Evolutionary conservation across 805 yeast species (phyloP).

Genomic region (Cyberlindnera maclurae): DNA sequence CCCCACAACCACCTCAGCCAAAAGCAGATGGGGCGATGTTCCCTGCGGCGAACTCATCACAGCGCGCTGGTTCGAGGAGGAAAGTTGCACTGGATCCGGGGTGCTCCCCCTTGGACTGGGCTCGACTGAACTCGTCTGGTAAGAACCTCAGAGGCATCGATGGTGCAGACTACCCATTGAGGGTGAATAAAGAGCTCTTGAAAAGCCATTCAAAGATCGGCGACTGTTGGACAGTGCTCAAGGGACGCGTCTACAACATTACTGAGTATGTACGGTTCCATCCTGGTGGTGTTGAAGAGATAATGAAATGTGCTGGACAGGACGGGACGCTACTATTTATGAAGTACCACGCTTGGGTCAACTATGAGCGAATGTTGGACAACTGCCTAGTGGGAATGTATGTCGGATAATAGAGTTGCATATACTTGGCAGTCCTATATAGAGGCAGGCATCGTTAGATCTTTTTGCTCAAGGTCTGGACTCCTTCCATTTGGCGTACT

Average conservation of each 20-base stretch:
- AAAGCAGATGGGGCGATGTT: slow-evolving; percentile 2
- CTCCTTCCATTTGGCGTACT: slow-evolving; percentile 33
- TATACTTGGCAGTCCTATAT: too few relatives aligned
- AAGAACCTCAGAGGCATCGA: slow-evolving; percentile 47
- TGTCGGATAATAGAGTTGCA: slow-evolving; percentile 6
- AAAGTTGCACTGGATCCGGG: slow-evolving; percentile 72
- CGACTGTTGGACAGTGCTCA: slow-evolving; percentile 83
- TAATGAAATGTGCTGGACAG: slow-evolving; percentile 72
- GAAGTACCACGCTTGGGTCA: slow-evolving; percentile 76
- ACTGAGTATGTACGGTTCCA: slow-evolving; percentile 79
- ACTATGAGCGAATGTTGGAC: slow-evolving; percentile 72
- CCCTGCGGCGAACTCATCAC: slow-evolving; percentile 14
- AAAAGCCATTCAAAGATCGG: slow-evolving; percentile 46
- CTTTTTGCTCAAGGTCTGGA: too few relatives aligned
- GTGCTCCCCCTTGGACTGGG: slow-evolving; percentile 87
- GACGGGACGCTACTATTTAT: slow-evolving; percentile 77
- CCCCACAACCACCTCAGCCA: too few relatives aligned
- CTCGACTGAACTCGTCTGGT: slow-evolving; percentile 42
- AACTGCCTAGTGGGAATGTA: slow-evolving; percentile 65
- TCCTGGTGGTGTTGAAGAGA: slow-evolving; percentile 84
- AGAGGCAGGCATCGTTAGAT: too few relatives aligned
- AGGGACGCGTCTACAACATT: slow-evolving; percentile 79
- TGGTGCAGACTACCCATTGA: slow-evolving; percentile 47
- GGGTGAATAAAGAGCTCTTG: slow-evolving; percentile 51
- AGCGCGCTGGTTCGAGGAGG: slow-evolving; percentile 25